Base-by-base conservation (phyloP, 208 protist species). In the Acanthamoeba triangularis region DNA sequence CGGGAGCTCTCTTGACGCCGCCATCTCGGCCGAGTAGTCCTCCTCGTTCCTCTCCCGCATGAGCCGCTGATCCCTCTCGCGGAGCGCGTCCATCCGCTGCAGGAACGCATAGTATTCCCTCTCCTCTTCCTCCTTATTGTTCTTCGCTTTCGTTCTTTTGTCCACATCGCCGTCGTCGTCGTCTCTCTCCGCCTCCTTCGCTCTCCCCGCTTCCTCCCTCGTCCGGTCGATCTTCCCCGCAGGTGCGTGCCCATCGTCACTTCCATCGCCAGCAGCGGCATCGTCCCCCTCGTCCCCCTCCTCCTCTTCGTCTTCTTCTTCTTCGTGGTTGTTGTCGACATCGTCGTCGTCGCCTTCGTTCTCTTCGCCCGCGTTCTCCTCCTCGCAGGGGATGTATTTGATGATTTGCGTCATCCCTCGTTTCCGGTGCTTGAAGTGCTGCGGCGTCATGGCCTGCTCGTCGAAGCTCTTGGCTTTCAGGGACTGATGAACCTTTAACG, bases 351-450 rank as follows among this genome's bases (percentile, higher is more conserved):
- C 10, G 61, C 28, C 28, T 16, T 5, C 61, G 25, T 30, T 30
- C 61, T 67, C 61, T 11, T 20, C 56, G 56, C 56, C 20, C 56
- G 56, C 14, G 14, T n/a, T n/a, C 6, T 30, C 61, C 61, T 23
- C n/a, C 65, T 84, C 74, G 30, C 74, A 23, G 3, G 78, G 78
- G n/a, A 63, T 63, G n/a, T 87, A 61, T 47, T 87, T 87, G 78
- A 87, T 61, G 41, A 87, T 87, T 11, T 61, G 78, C 47, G 78
- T 87, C 78, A 16, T 16, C 1, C 78, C 78, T 25, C 78, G 78
- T 20, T 37, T 52, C 4, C 78, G 78, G 33, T 87, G 78, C 47
- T 61, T 87, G 47, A 87, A 87, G 7, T 3, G 78, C 37, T 28
- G 78, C 28, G 4, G 18, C 49, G 20, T 3, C 47, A 87, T 41